These are phyloP conservation scores for Mangifera indica DNA, from an alignment of 345 rosid genomes.

Conservation along the genomic window DNA sequence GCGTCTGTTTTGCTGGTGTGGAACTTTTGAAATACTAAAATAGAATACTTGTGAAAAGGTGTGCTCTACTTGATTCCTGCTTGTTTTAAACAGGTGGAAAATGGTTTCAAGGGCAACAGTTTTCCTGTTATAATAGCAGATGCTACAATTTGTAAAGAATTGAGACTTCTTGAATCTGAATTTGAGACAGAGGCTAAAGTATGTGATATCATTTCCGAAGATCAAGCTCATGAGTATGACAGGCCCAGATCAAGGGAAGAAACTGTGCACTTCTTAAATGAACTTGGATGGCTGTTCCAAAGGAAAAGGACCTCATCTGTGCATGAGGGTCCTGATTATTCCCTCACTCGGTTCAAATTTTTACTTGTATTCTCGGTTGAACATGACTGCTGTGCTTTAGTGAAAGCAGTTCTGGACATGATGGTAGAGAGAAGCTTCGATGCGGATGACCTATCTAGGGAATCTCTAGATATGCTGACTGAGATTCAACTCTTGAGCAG, in stretches of 20 bases:
- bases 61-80: conserved; percentile 15
- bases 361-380: conserved; percentile 70
- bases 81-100: conserved; percentile 61
- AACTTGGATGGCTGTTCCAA: conserved; percentile 96
- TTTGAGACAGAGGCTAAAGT: conserved; percentile 40
- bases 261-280: conserved; percentile 70
- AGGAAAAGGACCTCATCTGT: conserved; percentile 32
- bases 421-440: conserved; percentile 51
- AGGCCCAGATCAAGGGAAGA: conserved; percentile 62
- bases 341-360: conserved; percentile 67
- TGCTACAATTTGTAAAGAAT: conserved; percentile 72
- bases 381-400: conserved; percentile 66
- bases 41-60: conserved; percentile 3
- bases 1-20: not conserved
- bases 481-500: conserved; percentile 75
- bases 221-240: conserved; percentile 36
- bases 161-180: conserved; percentile 74
- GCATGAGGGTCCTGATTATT: conserved; percentile 39
- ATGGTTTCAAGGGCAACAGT: conserved; percentile 80
- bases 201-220: conserved; percentile 41
- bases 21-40: conserved; percentile 4
- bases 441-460: conserved; percentile 41
- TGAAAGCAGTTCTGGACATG: conserved; percentile 58
- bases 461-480: conserved; percentile 48
- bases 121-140: conserved; percentile 84